Evolutionary conservation across 1,284 basidiomycete genomes (phyloP).

Genomic region (Veloboletus limbatus): DNA sequence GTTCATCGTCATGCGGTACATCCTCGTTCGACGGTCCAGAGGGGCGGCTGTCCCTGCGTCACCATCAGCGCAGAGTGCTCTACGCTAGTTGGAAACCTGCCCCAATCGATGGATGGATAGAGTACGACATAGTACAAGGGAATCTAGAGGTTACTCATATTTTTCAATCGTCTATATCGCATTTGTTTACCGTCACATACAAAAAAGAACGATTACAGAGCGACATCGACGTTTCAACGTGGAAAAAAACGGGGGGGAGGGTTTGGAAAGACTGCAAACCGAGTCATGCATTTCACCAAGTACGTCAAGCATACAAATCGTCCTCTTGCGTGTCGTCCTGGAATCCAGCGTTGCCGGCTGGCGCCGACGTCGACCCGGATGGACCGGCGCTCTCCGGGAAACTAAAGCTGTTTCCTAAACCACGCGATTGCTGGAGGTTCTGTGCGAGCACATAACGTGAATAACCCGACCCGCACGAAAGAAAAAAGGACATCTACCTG

Average conservation of each 20-base stretch:
- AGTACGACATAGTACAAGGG: not conserved
- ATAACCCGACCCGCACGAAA: not conserved
- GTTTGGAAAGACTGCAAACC: not conserved
- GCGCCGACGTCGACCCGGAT: constrained; percentile 44
- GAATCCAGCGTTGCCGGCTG: constrained; percentile 77
- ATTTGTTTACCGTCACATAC: no score
- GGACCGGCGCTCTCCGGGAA: constrained; percentile 83
- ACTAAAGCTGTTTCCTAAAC: constrained; percentile 89
- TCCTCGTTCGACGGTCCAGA: constrained; percentile 20
- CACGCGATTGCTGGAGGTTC: constrained; percentile 87
- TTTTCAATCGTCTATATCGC: no score
- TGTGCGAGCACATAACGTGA: constrained; percentile 29
- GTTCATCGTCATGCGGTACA: constrained; percentile 28
- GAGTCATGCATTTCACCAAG: not conserved
- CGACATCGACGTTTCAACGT: no score
- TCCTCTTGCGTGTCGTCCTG: constrained; percentile 80
- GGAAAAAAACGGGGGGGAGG: no score
- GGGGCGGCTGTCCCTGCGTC: not conserved
- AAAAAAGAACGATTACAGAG: no score
- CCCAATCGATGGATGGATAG: no score
- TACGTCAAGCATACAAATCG: constrained; percentile 72
- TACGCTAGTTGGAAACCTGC: no score
- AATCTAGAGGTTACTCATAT: no score
- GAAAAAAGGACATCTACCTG: constrained; percentile 47
- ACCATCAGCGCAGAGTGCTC: not conserved